Evolutionary conservation across 2,329 filamentous ascomycete genomes (phyloP), one percentile per base, ranked within the genome.

Genomic region (Aspergillus caelatus): DNA sequence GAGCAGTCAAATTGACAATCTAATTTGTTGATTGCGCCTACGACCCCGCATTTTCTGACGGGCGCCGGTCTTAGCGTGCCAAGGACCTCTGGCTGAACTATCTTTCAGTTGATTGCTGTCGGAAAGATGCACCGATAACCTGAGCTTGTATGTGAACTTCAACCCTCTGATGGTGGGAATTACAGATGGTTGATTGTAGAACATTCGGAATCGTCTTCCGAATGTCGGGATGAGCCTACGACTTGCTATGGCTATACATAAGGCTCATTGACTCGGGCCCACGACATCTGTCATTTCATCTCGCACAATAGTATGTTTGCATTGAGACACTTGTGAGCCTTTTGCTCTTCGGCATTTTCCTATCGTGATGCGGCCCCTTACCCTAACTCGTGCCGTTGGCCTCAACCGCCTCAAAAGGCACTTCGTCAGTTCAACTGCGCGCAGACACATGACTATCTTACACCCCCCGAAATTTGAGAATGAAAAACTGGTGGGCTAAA

Each of bases 381-480:
- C 28, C 32, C n/a, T 54, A 54, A 14, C 6, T 12, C 52, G 19
- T 10, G 28, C 52, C 2, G 10, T 11, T 14, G n/a, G 30, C 19
- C 52, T 54, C 14, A 36, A 54, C 30, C n/a, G 10, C 10, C 52
- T 36, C 10, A 34, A 16, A 30, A n/a, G 30, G 2, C 9, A 7
- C 19, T 36, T 19, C 4, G 10, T 54, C 30, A 36, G 23, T 54
- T 30, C 19, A 23, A 8, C 10, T 14, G 52, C 10, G 21, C 30
- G 52, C 7, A 53, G 62, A 39, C 21, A 32, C 26, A 34, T 66
- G 50, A 62, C 55, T 32, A 60, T 64, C 4, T 62, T 60, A 62
- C 59, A 66, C 16, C 70, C 70, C 12, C 70, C 70, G 7, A 71
- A 69, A 46, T 73, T 73, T 23, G 68, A 67, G 23, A 73, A 73